These are phyloP conservation scores for Globisporangium camurandrum DNA, from an alignment of 352 stramenopile species.

Conservation along the genomic window DNA sequence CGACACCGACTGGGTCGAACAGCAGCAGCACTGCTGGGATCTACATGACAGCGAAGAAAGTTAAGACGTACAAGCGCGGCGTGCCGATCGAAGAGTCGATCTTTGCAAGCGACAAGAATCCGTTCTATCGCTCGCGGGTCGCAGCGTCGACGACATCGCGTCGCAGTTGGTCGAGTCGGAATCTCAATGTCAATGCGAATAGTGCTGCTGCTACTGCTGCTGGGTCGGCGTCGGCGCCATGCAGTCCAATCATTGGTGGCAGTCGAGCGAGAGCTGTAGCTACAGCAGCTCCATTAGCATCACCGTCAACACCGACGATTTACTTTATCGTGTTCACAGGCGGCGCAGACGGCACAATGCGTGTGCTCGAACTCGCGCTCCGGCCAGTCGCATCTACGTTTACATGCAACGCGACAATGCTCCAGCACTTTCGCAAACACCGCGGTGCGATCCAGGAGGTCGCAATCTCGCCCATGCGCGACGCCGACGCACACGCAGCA, in stretches of 20 bases:
- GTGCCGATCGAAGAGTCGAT: conserved; percentile 21
- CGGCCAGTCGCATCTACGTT: conserved; percentile 21
- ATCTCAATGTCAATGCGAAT: conserved; percentile 18
- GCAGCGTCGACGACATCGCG: conserved; percentile 19
- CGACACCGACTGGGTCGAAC: neutral
- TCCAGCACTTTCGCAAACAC: conserved; percentile 59
- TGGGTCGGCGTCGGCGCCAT: conserved; percentile 17
- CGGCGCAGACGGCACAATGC: conserved; percentile 47
- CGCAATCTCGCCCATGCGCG: conserved; percentile 32
- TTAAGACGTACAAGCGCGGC: conserved; percentile 17
- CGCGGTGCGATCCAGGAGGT: conserved; percentile 57
- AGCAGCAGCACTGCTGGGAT: conserved; percentile 4
- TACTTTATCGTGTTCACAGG: conserved; percentile 67
- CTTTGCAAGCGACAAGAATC: conserved; percentile 50
- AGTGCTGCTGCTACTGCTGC: neutral
- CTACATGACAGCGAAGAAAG: conserved; percentile 13
- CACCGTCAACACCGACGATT: conserved; percentile 7
- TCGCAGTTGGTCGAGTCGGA: conserved; percentile 23
- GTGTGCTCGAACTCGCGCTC: conserved; percentile 45
- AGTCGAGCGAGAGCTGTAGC: neutral
- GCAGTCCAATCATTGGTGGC: conserved; percentile 10
- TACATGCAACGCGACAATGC: conserved; percentile 26
- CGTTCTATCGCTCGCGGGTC: conserved; percentile 53
- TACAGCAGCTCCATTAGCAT: no score
- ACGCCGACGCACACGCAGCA: conserved; percentile 8